phyloP scores from a whole-genome alignment of 495 filamentous ascomycete genomes.

The Elasticomyces elasticus region DNA sequence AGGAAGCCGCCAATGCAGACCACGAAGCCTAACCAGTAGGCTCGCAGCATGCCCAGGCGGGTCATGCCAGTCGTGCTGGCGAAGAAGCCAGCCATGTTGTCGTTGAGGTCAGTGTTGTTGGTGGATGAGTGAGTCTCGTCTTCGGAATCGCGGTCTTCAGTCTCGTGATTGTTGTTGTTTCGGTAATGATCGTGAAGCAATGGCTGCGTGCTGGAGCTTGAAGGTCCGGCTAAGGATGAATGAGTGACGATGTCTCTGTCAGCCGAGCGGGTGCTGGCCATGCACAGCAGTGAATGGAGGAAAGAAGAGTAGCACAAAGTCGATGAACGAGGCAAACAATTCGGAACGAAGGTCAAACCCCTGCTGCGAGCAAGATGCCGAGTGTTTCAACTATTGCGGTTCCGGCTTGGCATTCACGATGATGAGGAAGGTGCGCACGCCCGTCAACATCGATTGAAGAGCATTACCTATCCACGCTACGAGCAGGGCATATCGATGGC shows the following conservation, averaged over 20 bases:
- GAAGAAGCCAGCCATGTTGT: slow-evolving; percentile 1
- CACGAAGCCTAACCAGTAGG: slow-evolving; percentile 45
- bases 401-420: no score
- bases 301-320: background rate
- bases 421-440: no score
- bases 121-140: background rate
- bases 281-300: background rate
- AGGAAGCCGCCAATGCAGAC: slow-evolving; percentile 37
- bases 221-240: background rate
- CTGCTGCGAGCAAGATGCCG: no score
- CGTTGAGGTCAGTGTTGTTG: background rate
- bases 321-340: background rate
- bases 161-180: background rate
- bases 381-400: no score
- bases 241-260: background rate
- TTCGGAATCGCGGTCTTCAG: background rate
- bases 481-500: no score
- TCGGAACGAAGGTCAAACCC: no score
- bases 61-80: slow-evolving; percentile 1
- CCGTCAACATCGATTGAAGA: no score
- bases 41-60: slow-evolving; percentile 35
- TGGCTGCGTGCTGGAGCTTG: background rate
- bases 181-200: background rate
- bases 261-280: background rate
- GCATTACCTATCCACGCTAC: no score